Base-by-base conservation (phyloP, 495 filamentous ascomycete genomes). In the Aspergillus olivimuriae region DNA sequence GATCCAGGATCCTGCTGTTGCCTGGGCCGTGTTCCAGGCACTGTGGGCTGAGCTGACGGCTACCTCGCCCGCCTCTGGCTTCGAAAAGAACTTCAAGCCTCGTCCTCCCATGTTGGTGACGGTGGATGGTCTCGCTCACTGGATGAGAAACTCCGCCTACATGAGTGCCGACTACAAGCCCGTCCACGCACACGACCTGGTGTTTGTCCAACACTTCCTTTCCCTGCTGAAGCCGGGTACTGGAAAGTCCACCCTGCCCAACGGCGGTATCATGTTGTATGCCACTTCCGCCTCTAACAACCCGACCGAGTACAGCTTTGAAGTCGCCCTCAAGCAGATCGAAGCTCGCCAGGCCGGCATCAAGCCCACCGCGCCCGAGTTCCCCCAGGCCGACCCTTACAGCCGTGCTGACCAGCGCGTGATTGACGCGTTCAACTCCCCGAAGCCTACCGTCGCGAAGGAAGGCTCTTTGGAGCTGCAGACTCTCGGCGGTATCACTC, bases 151-250 rank as follows among this genome's bases (percentile, higher is more conserved):
- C n/a, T 83, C 82, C 43, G 73, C 75, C 16, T 97, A 98, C 65
- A 80, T 82, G 40, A 72, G 74, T 19, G 57, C 79, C 0, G 69
- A 80, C 17, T 83, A 75, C 53, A 70, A 86, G 40, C 76, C 66
- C 15, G 85, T 98, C 54, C 92, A 98, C 72, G 75, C 92, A 14
- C 87, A 94, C 65, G 83, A 95, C 55, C 74, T 98, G 21, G 73
- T 77, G 6, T 71, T 95, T 30, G 73, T 92, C 18, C 72, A 76
- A n/a, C 75, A 83, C 41, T 96, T 94, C 67, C 56, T 84, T 18
- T 77, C 81, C 10, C 71, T 81, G 43, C 72, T 98, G 39, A 57
- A 63, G 54, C 56, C 57, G 0, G 86, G 86, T 23, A 53, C 56
- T 39, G 55, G 47, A 2, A 33, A 55, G 19, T 36, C 66, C 20